Evolutionary conservation across 768 basidiomycete species (phyloP).

Genomic region (Lactifluus pinguis): DNA sequence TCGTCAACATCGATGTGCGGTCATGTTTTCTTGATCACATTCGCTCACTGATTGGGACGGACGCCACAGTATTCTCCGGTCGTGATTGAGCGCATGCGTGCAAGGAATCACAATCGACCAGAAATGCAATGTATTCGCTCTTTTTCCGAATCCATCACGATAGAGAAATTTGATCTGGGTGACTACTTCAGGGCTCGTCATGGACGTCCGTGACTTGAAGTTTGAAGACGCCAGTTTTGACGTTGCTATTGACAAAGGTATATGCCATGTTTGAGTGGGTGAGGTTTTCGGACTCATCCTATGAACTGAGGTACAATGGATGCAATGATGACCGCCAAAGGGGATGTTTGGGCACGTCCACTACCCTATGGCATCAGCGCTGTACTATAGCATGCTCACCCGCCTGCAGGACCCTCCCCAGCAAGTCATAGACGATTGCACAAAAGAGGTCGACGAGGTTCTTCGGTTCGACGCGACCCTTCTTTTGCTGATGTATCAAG

Average conservation of each 20-base stretch:
- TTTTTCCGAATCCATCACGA: not conserved
- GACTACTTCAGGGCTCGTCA: slow-evolving; percentile 56
- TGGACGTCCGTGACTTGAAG: slow-evolving; percentile 65
- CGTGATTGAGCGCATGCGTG: slow-evolving; percentile 65
- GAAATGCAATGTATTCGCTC: slow-evolving; percentile 59
- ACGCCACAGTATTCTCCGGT: slow-evolving; percentile 57
- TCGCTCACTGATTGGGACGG: not conserved
- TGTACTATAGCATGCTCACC: not conserved
- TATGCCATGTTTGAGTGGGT: not conserved
- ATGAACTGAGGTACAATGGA: slow-evolving; percentile 63
- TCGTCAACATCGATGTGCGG: slow-evolving; percentile 72
- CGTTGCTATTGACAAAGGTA: slow-evolving; percentile 78
- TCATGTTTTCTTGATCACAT: not conserved
- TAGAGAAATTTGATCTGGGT: not conserved
- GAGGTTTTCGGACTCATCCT: not conserved
- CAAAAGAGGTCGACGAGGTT: slow-evolving; percentile 67
- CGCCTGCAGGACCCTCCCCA: slow-evolving; percentile 59
- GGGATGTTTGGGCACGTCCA: slow-evolving; percentile 63
- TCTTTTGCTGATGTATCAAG: not conserved
- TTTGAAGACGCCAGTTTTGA: slow-evolving; percentile 61
- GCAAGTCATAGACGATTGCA: slow-evolving; percentile 61
- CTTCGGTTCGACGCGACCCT: slow-evolving; percentile 41
- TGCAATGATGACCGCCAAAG: slow-evolving; percentile 78
- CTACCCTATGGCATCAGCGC: not conserved
- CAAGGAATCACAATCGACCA: slow-evolving; percentile 43